Evolutionary conservation across 331 rosid genomes (phyloP).

Genomic region (Stylosanthes scabra): DNA sequence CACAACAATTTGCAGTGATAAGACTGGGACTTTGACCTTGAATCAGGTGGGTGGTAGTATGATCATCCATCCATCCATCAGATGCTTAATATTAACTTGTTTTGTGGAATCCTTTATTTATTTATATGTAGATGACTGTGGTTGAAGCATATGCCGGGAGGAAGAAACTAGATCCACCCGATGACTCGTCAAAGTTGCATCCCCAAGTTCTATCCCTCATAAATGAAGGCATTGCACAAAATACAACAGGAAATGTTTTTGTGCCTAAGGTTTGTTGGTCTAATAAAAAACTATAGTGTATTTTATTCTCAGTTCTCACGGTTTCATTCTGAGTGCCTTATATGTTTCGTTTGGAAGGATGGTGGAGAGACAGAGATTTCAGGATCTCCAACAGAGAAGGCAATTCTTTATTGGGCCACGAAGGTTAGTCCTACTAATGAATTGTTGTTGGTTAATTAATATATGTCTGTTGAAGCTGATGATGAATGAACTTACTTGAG

Average conservation of each 20-base stretch:
- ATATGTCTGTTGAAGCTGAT: slow-evolving; percentile 12
- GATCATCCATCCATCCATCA: neutral
- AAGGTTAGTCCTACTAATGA: slow-evolving; percentile 49
- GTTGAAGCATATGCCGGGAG: slow-evolving; percentile 80
- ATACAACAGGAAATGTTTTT: slow-evolving; percentile 77
- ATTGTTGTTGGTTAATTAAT: neutral
- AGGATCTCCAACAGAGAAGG: slow-evolving; percentile 99
- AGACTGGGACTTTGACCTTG: slow-evolving; percentile 96
- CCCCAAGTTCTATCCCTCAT: slow-evolving; percentile 53
- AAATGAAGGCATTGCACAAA: slow-evolving; percentile 81
- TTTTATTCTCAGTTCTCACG: no score
- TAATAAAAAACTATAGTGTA: no score
- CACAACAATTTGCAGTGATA: slow-evolving; percentile 97
- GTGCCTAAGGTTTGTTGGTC: slow-evolving; percentile 54
- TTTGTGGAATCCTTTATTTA: neutral
- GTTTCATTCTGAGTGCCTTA: slow-evolving; percentile 26
- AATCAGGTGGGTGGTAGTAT: slow-evolving; percentile 64
- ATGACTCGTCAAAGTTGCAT: slow-evolving; percentile 62
- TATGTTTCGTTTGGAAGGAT: slow-evolving; percentile 54
- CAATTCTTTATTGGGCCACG: slow-evolving; percentile 90
- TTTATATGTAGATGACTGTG: slow-evolving; percentile 74
- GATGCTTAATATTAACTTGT: slow-evolving; percentile 19
- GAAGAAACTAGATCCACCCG: slow-evolving; percentile 59
- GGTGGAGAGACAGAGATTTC: slow-evolving; percentile 69
- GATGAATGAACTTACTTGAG: slow-evolving; percentile 21